A percentile compares a stretch with the other conserved stretches of the same genome.
Conservation (phyloP, 306 rosid species). For the Trifolium repens region DNA sequence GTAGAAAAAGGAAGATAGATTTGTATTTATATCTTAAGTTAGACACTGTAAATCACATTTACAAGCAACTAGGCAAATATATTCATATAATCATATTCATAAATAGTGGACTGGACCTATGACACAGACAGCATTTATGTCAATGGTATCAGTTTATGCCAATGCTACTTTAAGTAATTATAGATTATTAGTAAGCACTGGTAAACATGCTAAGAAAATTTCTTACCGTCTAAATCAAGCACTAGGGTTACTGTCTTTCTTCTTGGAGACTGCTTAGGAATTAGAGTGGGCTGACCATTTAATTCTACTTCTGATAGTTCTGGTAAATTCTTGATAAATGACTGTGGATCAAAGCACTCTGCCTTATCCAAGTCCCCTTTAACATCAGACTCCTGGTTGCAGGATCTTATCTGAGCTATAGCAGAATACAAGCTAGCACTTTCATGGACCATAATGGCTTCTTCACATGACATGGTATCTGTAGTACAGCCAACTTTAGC, state of each 20-base stretch:
- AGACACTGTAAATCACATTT: neutral
- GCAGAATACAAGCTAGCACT: conserved; percentile 68
- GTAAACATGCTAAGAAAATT: conserved; percentile 33
- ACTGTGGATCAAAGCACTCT: conserved; percentile 89
- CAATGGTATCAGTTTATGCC: neutral
- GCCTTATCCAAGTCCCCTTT: conserved; percentile 65
- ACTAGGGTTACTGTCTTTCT: conserved; percentile 76
- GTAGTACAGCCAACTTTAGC: conserved; percentile 50
- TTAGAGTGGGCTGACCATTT: conserved; percentile 55
- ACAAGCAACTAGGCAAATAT: neutral
- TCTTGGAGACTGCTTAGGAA: conserved; percentile 64
- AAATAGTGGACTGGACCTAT: conserved; percentile 1
- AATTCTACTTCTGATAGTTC: conserved; percentile 82
- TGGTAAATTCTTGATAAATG: conserved; percentile 79
- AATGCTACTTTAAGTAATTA: conserved; percentile 19
- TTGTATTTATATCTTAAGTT: conserved; percentile 22
- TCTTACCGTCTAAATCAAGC: conserved; percentile 98
- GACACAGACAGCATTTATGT: neutral
- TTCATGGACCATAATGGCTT: conserved; percentile 56
- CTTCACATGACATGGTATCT: conserved; percentile 59
- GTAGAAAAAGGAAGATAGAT: no score
- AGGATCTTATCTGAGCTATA: conserved; percentile 73
- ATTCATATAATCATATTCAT: neutral
- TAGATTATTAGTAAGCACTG: conserved; percentile 23
- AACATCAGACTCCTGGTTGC: conserved; percentile 64